Base-by-base conservation (phyloP, 2,329 filamentous ascomycete species). In the Aspergillus carbonarius region DNA sequence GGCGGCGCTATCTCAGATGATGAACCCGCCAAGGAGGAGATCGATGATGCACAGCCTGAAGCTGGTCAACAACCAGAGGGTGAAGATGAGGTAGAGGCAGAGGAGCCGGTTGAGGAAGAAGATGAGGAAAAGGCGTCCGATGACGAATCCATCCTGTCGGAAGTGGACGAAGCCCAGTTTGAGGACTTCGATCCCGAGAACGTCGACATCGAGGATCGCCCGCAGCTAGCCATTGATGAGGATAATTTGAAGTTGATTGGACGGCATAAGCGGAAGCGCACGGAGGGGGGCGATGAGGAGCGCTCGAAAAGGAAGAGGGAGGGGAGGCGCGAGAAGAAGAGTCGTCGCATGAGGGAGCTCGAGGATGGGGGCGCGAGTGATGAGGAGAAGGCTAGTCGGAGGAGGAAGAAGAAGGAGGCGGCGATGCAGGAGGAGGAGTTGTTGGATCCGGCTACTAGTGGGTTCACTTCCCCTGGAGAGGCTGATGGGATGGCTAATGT, bases 371-470 rank as follows among this genome's bases (percentile, higher is more conserved):
- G 76, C 57, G 84, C 79, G 17, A 61, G 60, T 48, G 80, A 83
- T 58, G 79, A 83, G 58, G 76, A 68, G 44, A 51, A 49, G 34
- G 20, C 17, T 8, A 40, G 56, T 42, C 75, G 79, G 63, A 75
- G 72, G 64, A 81, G 76, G 65, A 82, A 83, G 64, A 82, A 79
- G 61, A 78, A 76, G 39, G 81, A 80, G 65, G 75, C 79, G 18
- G 82, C 82, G 3, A 85, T 88, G 59, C 83, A 86, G 5, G 87
- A 90, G 64, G 91, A 96, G 61, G 90, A 92, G 68, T 82, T 88
- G 62, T 77, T 98, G 67, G 89, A 90, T 18, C 91, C 92, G 0
- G 92, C 95, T 75, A 91, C 96, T 78, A 85, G 91, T 86, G 76
- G 72, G 84, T 83, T 54, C 25, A 50, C 23, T 17, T 49, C 30